A percentile compares a stretch with the other conserved stretches of the same genome.
Conservation (phyloP, 805 yeast genomes). For the Candida suzukii region DNA sequence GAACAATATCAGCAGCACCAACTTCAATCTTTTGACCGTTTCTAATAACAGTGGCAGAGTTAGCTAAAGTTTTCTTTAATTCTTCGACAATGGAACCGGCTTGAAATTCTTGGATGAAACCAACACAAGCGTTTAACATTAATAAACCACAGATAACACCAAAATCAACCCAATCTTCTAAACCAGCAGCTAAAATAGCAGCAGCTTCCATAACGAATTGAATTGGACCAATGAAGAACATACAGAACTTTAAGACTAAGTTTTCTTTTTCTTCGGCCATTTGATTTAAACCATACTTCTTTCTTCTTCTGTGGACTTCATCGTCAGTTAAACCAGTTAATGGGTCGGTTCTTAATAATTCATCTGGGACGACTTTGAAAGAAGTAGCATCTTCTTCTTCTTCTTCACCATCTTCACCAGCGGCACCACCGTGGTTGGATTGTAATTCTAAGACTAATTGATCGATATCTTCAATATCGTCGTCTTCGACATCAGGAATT, state of each 20-base stretch:
- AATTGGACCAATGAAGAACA: slow-evolving; percentile 92
- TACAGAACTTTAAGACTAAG: slow-evolving; percentile 67
- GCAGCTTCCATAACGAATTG: slow-evolving; percentile 98
- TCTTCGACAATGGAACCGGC: slow-evolving; percentile 98
- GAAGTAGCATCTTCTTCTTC: slow-evolving; percentile 47
- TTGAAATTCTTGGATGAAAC: slow-evolving; percentile 95
- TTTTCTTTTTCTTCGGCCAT: slow-evolving; percentile 87
- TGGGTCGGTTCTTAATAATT: slow-evolving; percentile 76
- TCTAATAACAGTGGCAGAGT: slow-evolving; percentile 80
- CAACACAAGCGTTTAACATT: slow-evolving; percentile 83
- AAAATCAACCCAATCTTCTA: slow-evolving; percentile 97
- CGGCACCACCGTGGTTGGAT: slow-evolving; percentile 49
- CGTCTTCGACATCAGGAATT: slow-evolving; percentile 39
- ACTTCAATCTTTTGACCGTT: slow-evolving; percentile 72
- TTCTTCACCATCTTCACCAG: slow-evolving; percentile 45
- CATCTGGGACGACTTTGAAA: slow-evolving; percentile 80
- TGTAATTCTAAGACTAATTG: slow-evolving; percentile 75
- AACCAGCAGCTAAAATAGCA: slow-evolving; percentile 91
- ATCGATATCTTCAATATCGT: slow-evolving; percentile 57
- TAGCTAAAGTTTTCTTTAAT: slow-evolving; percentile 90
- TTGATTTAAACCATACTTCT: slow-evolving; percentile 85
- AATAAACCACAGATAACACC: slow-evolving; percentile 92
- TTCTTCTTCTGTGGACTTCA: slow-evolving; percentile 76
- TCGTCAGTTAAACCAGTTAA: slow-evolving; percentile 67
- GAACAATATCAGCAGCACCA: slow-evolving; percentile 81